phyloP scores from a whole-genome alignment of 768 basidiomycete species.

The Leccinum boreale region DNA sequence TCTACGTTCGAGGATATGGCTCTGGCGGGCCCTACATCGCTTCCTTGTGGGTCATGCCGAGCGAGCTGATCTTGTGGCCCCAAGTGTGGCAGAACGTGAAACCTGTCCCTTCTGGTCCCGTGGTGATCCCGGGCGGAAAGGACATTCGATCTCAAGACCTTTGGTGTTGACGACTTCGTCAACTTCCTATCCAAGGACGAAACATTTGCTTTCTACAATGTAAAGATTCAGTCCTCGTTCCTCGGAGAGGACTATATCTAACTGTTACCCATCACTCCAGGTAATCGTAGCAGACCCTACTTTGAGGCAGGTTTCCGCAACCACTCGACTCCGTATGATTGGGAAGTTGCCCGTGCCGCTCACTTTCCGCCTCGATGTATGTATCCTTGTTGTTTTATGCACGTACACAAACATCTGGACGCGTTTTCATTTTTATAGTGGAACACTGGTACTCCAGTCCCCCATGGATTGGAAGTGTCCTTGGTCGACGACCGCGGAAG shows the following conservation, averaged over 20 bases:
- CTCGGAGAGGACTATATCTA: too few species aligned
- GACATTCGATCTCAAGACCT: too few species aligned
- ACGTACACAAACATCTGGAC: background rate
- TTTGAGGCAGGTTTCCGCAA: conserved; percentile 2
- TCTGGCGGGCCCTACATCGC: too few species aligned
- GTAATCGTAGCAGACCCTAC: conserved; percentile 12
- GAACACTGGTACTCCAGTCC: background rate
- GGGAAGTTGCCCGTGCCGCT: background rate
- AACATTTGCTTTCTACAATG: conserved; percentile 4
- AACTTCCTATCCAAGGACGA: too few species aligned
- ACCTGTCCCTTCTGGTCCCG: too few species aligned
- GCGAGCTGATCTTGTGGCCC: too few species aligned
- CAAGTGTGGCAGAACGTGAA: too few species aligned
- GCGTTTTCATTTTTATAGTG: background rate
- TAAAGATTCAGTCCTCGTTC: background rate
- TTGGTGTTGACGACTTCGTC: too few species aligned
- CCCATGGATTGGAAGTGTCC: conserved; percentile 4
- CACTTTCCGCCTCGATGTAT: conserved; percentile 1
- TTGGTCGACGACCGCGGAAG: conserved; percentile 1
- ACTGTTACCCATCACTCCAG: background rate
- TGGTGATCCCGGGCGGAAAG: too few species aligned
- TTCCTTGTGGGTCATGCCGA: too few species aligned
- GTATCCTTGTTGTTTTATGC: background rate
- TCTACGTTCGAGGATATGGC: too few species aligned
- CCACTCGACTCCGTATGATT: conserved; percentile 8